Conservation (phyloP, 2,329 filamentous ascomycete genomes). For the Pseudomassariella vexata region DNA sequence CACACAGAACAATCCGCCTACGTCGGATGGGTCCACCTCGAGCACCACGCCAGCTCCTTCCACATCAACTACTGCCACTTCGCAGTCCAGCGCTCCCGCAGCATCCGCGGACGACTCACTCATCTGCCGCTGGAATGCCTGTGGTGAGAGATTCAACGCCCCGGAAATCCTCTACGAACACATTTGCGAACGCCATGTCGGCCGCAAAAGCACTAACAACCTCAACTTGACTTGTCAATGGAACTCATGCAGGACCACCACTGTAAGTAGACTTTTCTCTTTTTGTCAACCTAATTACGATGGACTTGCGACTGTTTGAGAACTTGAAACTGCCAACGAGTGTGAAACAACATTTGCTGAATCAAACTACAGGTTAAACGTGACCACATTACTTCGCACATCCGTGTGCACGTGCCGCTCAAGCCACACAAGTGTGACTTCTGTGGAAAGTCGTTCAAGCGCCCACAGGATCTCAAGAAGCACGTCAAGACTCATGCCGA, state of each 20-base stretch:
- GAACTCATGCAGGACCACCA: constrained; percentile 93
- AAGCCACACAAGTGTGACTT: constrained; percentile 99
- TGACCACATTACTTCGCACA: constrained; percentile 98
- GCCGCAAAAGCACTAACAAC: constrained; percentile 98
- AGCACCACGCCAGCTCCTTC: constrained; percentile 33
- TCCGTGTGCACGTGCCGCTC: constrained; percentile 95
- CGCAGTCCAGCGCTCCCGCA: constrained; percentile 27
- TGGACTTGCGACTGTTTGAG: too few species aligned
- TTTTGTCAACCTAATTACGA: too few species aligned
- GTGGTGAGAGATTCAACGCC: constrained; percentile 51
- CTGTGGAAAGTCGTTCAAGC: constrained; percentile 98
- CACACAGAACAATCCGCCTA: constrained; percentile 4
- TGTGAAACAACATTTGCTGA: too few species aligned
- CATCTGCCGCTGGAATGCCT: constrained; percentile 55
- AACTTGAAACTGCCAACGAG: too few species aligned
- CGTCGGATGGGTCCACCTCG: constrained; percentile 3
- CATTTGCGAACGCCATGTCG: constrained; percentile 96
- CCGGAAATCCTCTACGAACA: constrained; percentile 70
- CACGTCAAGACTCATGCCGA: constrained; percentile 99
- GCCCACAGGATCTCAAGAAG: constrained; percentile 97
- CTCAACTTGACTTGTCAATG: constrained; percentile 95
- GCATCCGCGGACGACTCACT: constrained; percentile 44
- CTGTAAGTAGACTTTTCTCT: too few species aligned
- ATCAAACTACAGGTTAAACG: too few species aligned
- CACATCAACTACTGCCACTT: constrained; percentile 39